These are phyloP conservation scores for Adansonia digitata DNA, from an alignment of 345 rosid species.

Conservation along the genomic window DNA sequence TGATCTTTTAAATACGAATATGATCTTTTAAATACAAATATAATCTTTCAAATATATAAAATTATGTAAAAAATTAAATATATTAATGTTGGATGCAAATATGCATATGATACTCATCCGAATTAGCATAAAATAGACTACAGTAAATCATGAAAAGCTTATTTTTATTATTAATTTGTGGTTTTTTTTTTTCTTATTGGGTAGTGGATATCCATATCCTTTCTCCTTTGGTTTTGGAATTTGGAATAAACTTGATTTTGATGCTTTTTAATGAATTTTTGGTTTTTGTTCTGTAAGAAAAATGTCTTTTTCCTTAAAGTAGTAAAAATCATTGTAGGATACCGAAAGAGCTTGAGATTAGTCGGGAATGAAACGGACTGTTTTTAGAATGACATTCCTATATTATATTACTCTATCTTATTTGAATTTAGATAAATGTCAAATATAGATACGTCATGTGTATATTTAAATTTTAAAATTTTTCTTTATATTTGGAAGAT, in stretches of 20 bases:
- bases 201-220: background rate
- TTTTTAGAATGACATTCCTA: no score
- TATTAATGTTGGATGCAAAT: no score
- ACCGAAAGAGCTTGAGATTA: background rate
- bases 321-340: background rate
- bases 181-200: background rate
- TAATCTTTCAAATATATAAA: no score
- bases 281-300: background rate
- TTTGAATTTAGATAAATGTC: no score
- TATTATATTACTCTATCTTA: no score
- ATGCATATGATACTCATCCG: no score
- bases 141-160: background rate
- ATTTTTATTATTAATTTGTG: background rate
- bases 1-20: background rate
- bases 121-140: background rate
- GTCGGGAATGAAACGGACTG: no score
- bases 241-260: background rate
- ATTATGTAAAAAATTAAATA: no score
- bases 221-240: background rate
- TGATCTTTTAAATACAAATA: no score
- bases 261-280: background rate
- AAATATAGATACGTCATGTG: no score
- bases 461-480: no score
- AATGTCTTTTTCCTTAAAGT: background rate
- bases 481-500: no score